Percentiles rank a stretch among this genome's conserved stretches.
phyloP scores from a whole-genome alignment of 179 eudicot genomes.

The Spergularia azorica region DNA sequence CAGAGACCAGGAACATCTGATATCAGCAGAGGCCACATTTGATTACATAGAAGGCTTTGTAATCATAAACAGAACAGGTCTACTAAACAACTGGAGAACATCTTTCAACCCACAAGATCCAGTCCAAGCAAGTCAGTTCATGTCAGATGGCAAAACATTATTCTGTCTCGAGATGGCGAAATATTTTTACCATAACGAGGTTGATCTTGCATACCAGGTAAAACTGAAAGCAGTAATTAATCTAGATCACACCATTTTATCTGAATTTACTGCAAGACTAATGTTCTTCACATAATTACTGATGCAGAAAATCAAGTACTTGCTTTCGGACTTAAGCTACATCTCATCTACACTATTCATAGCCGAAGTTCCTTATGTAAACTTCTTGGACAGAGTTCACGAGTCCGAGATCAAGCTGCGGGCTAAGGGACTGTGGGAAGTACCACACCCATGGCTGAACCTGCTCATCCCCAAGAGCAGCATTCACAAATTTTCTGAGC shows the following conservation, averaged over 20 bases:
- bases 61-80: slow-evolving; percentile 56
- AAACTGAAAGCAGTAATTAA: neutral
- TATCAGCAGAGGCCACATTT: slow-evolving; percentile 52
- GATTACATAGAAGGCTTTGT: slow-evolving; percentile 86
- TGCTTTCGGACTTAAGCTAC: slow-evolving; percentile 61
- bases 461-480: slow-evolving; percentile 76
- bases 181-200: slow-evolving; percentile 43
- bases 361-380: slow-evolving; percentile 65
- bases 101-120: slow-evolving; percentile 73
- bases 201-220: slow-evolving; percentile 44
- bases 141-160: slow-evolving; percentile 65
- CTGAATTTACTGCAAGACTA: neutral
- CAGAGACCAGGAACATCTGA: slow-evolving; percentile 67
- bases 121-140: slow-evolving; percentile 62
- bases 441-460: slow-evolving; percentile 98
- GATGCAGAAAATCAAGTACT: slow-evolving; percentile 55
- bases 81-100: slow-evolving; percentile 74
- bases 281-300: neutral
- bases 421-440: slow-evolving; percentile 79
- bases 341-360: slow-evolving; percentile 67
- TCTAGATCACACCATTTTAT: neutral
- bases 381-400: slow-evolving; percentile 84
- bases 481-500: slow-evolving; percentile 61
- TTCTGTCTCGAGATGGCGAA: slow-evolving; percentile 68
- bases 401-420: slow-evolving; percentile 66